Evolutionary conservation across 305 asterid genomes (phyloP), one percentile per base, ranked within the genome.

Genomic region (Plantago coronopus): DNA sequence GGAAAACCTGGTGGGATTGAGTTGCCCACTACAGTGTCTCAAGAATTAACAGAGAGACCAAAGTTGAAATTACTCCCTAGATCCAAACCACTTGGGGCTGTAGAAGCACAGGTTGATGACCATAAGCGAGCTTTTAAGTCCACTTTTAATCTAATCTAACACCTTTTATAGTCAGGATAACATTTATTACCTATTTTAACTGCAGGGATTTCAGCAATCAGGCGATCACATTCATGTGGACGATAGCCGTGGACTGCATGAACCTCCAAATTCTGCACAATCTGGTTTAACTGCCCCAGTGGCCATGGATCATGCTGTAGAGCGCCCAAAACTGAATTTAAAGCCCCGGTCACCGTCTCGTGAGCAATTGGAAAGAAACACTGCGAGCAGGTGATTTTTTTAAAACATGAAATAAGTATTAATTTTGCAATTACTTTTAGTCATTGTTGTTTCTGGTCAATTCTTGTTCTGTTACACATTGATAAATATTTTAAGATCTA

Each of bases 1-100:
- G 75, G 72, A 19, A 77, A 69, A 71, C 67, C 64, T 48, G 76
- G 65, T 23, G 83, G 74, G 67, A n/a, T 81, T 25, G 90, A 76
- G 63, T 63, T 68, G 51, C 84, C 64, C 67, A 44, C 88, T 21
- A 22, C 70, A 40, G 71, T 67, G 57, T 76, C 84, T 56, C 69
- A 79, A 31, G 96, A 81, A 74, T 48, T 81, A 61, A 66, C 77
- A 8, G 96, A 83, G 59, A 79, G 95, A 48, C 95, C 93, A 46
- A 91, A 91, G 63, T 69, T 91, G 78, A 91, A 88, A 74, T 79
- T 91, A 66, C 95, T 86, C 61, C 96, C 96, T 17, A 83, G 96
- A 78, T 86, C 98, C 72, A 91, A 84, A 69, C 98, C 96, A 1
- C 49, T 91, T 55, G 96, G 85, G 66, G 63, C 42, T 68, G 60